Evolutionary conservation across 306 rosid species (phyloP), one percentile per base, ranked within the genome.

Genomic region (Castanospermum australe): DNA sequence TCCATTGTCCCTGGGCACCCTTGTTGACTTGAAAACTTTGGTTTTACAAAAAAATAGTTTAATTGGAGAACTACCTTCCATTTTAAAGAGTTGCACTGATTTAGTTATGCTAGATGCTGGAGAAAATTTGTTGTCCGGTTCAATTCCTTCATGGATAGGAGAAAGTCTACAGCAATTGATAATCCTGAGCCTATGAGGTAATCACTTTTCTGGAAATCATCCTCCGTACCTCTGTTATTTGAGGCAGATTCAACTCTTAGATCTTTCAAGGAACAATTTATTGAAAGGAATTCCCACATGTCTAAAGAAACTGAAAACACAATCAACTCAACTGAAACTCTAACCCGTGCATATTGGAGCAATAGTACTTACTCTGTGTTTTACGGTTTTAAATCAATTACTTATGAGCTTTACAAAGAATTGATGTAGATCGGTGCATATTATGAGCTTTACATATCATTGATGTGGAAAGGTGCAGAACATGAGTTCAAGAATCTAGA

Each of bases 121-220:
- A 28, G 51, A 73, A 17, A 80, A 80, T 42, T 1, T 52, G 1
- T 14, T 74, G 10, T 55, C 28, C 0, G 76, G 76, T 0, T 13
- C 47, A 15, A 56, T 81, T 15, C 81, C 81, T 0, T 33, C 47
- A n/a, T 81, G 84, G 76, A 57, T 81, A 0, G 84, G 81, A 3
- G 76, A 42, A 42, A 52, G 17, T 39, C 1, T 80, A 0, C 13
- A 22, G 0, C 13, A 35, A 22, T 6, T 81, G 12, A n/a, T 0
- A 33, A 4, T 67, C 20, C 6, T 73, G 45, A 80, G 60, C 42
- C 6, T 73, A 52, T 17, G 21, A 13, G 5, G 0, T 1, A 80
- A 80, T 72, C 2, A 2, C 2, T 63, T 80, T 0, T 8, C 4
- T 14, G 74, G 68, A 12, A 64, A 4, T 25, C 0, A 64, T 2